phyloP scores from a whole-genome alignment of 208 protist species.

The Naegleria gruberi region DNA sequence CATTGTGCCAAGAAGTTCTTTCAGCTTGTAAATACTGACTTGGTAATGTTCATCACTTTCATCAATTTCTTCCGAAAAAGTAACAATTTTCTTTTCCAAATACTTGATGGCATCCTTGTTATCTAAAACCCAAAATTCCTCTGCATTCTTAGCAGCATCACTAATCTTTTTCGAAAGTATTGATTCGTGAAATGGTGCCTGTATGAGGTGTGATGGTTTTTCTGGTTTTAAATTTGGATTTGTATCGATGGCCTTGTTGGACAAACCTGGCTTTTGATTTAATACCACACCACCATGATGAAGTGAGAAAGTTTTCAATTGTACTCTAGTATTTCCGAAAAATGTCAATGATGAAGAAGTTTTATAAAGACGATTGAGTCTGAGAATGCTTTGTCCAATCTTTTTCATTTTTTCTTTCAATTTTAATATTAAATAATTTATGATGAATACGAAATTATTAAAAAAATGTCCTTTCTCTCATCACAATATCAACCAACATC shows the following conservation, averaged over 20 bases:
- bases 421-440: too few species aligned
- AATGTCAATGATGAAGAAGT: too few species aligned
- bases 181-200: background rate
- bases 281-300: too few species aligned
- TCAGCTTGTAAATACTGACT: background rate
- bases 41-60: background rate
- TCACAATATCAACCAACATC: background rate
- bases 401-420: too few species aligned
- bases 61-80: background rate
- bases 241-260: background rate
- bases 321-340: too few species aligned
- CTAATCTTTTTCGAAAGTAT: background rate
- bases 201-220: background rate
- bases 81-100: background rate
- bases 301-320: too few species aligned
- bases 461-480: background rate
- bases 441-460: too few species aligned
- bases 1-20: background rate
- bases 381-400: too few species aligned
- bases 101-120: background rate
- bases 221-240: background rate
- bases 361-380: too few species aligned
- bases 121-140: background rate
- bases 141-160: background rate
- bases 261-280: too few species aligned